A percentile compares a stretch with the other conserved stretches of the same genome.
Evolutionary conservation across 106 monocot species (phyloP).

Genomic region (Dioscorea zingiberensis): DNA sequence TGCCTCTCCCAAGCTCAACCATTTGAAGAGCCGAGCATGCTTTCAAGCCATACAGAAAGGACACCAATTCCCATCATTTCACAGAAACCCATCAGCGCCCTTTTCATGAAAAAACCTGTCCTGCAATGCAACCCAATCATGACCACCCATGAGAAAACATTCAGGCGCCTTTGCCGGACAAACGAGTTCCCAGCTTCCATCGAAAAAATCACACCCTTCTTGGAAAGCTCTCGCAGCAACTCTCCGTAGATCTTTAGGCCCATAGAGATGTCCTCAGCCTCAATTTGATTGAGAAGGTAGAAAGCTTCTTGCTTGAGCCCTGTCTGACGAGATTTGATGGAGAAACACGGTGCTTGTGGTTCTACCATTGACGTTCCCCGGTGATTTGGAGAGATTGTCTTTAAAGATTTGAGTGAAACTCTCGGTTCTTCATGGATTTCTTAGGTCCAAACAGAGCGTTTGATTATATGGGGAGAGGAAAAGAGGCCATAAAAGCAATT

Average conservation of each 20-base stretch:
- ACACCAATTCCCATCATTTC: constrained; percentile 26
- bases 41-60: constrained; percentile 43
- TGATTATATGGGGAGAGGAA: constrained; percentile 13
- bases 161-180: constrained; percentile 16
- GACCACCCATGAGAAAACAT: constrained; percentile 51
- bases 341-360: constrained; percentile 14
- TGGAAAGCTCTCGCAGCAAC: constrained; percentile 29
- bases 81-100: constrained; percentile 26
- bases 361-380: neutral
- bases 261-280: constrained; percentile 9
- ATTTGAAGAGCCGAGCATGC: constrained; percentile 25
- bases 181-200: constrained; percentile 21
- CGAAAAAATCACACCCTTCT: constrained; percentile 29
- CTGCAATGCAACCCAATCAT: constrained; percentile 35
- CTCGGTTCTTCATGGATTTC: constrained; percentile 2
- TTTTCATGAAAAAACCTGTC: constrained; percentile 16
- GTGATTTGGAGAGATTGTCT: neutral
- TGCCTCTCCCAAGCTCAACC: constrained; percentile 17
- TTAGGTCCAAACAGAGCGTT: constrained; percentile 2
- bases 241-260: constrained; percentile 42
- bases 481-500: constrained; percentile 10
- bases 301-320: constrained; percentile 27
- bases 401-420: neutral
- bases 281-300: constrained; percentile 22
- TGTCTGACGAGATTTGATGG: constrained; percentile 30